A percentile compares a stretch with the other conserved stretches of the same genome.
Evolutionary conservation across 768 basidiomycete genomes (phyloP).

Genomic region (Russula griseocarnosa): DNA sequence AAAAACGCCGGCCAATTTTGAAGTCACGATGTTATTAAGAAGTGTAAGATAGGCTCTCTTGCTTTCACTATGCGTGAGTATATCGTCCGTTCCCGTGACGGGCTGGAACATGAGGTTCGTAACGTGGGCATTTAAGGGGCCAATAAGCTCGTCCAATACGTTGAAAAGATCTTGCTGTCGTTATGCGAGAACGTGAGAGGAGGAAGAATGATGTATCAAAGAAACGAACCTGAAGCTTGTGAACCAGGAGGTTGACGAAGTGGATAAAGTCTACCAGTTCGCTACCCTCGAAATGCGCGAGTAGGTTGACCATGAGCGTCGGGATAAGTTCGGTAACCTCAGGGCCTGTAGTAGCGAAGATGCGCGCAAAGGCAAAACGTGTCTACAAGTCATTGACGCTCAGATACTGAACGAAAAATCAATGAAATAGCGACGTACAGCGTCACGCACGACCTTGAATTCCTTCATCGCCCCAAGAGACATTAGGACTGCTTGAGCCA

Average conservation of each 20-base stretch:
- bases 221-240: conserved; percentile 74
- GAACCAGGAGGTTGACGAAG: conserved; percentile 87
- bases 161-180: conserved; percentile 75
- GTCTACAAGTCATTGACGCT: conserved; percentile 48
- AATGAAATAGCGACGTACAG: conserved; percentile 50
- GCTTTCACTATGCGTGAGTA: conserved; percentile 69
- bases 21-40: conserved; percentile 72
- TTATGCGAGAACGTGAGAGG: background rate
- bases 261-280: conserved; percentile 95
- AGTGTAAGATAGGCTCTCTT: conserved; percentile 86
- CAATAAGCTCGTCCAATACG: conserved; percentile 86
- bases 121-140: conserved; percentile 82
- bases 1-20: conserved; percentile 80
- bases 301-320: conserved; percentile 82
- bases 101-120: conserved; percentile 75
- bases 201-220: conserved; percentile 1
- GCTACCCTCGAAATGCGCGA: conserved; percentile 85
- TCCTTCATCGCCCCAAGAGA: conserved; percentile 85
- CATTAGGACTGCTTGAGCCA: conserved; percentile 82
- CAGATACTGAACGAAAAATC: background rate
- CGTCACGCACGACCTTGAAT: conserved; percentile 84
- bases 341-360: conserved; percentile 84
- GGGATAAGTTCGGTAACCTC: conserved; percentile 85
- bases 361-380: conserved; percentile 88
- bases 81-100: conserved; percentile 82